Percentiles rank a stretch among this genome's conserved stretches.
Conservation (phyloP, 1,284 basidiomycete genomes). For the Rhodotorula glutinis region DNA sequence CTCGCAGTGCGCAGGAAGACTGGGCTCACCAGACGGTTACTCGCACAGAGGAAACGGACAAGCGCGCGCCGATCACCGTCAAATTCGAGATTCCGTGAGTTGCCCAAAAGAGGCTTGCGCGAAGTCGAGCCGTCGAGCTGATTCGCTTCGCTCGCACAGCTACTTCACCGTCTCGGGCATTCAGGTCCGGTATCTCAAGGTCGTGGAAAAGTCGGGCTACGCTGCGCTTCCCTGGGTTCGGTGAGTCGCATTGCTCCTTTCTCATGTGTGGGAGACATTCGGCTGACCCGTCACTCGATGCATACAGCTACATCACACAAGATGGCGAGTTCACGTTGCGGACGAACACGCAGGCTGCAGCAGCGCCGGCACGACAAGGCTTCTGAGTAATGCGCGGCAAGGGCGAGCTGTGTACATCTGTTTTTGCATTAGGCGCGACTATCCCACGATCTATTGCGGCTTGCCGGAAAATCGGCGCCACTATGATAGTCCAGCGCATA, state of each 20-base stretch:
- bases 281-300: constrained; percentile 27
- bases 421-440: too few species aligned
- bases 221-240: constrained; percentile 88
- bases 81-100: constrained; percentile 85
- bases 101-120: too few species aligned
- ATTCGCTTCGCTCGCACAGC: not conserved
- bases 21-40: not conserved
- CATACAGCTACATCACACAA: constrained; percentile 73
- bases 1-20: not conserved
- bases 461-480: too few species aligned
- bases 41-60: constrained; percentile 70
- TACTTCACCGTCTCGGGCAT: constrained; percentile 68
- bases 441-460: too few species aligned
- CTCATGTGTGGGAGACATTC: not conserved
- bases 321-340: constrained; percentile 76
- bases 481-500: too few species aligned
- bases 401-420: not conserved
- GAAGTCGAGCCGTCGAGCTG: not conserved
- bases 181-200: constrained; percentile 91
- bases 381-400: not conserved
- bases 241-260: constrained; percentile 40
- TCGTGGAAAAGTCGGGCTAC: constrained; percentile 94
- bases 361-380: not conserved
- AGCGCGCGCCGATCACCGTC: constrained; percentile 89
- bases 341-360: constrained; percentile 22